A percentile compares a stretch with the other conserved stretches of the same genome.
Conservation (phyloP, 1,284 basidiomycete genomes). For the Phellinidium pouzarii region DNA sequence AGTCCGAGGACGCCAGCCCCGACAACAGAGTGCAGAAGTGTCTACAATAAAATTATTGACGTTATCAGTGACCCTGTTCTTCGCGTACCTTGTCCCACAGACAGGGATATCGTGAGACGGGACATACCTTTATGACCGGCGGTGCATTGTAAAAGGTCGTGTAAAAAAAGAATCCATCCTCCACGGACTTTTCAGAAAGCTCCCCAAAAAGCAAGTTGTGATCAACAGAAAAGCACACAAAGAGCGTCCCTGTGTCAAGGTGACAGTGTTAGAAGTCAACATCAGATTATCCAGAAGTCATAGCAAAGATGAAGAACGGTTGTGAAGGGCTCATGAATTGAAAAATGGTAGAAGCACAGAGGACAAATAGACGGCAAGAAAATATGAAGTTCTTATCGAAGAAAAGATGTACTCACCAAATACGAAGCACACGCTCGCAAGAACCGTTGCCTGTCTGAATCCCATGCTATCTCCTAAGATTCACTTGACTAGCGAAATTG, state of each 20-base stretch:
- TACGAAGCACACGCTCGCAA: slow-evolving; percentile 80
- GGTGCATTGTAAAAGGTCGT: slow-evolving; percentile 87
- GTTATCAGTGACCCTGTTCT: background rate
- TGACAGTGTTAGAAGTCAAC: background rate
- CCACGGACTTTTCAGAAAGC: slow-evolving; percentile 53
- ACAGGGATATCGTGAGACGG: background rate
- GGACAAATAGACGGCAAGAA: background rate
- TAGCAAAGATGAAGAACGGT: background rate
- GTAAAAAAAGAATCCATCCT: slow-evolving; percentile 82
- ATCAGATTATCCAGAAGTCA: slow-evolving; percentile 8
- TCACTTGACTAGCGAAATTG: background rate
- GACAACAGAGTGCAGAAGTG: slow-evolving; percentile 76
- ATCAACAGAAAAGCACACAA: slow-evolving; percentile 85
- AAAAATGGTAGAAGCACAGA: background rate
- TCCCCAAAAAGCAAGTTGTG: slow-evolving; percentile 70
- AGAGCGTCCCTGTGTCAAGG: slow-evolving; percentile 59
- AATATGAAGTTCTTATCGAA: background rate
- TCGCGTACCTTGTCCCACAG: background rate
- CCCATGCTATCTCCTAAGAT: slow-evolving; percentile 49
- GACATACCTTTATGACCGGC: slow-evolving; percentile 75
- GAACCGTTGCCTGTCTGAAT: slow-evolving; percentile 77
- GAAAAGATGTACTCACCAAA: slow-evolving; percentile 34
- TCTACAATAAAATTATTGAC: slow-evolving; percentile 36
- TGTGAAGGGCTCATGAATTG: background rate
- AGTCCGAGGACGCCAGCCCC: slow-evolving; percentile 69